Evolutionary conservation across 1,139 yeast genomes (phyloP).

Genomic region (Sugiyamaella sp.): DNA sequence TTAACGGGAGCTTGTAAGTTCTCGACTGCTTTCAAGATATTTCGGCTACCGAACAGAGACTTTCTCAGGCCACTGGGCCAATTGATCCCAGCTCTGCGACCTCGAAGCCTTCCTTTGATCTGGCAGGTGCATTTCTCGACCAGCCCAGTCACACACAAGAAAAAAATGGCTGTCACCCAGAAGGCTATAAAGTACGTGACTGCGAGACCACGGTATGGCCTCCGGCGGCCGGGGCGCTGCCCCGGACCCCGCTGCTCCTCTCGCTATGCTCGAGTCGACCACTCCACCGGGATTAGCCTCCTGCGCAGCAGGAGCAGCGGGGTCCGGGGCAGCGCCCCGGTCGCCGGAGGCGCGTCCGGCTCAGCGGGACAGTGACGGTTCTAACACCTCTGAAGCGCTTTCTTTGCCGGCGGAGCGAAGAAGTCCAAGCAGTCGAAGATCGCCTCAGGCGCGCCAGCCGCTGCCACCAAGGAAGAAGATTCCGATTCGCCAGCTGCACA

Average conservation of each 20-base stretch:
- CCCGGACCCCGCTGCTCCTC: too few relatives aligned
- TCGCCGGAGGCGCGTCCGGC: too few relatives aligned
- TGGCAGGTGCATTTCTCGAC: neutral
- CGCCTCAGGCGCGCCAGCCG: neutral
- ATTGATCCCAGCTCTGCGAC: neutral
- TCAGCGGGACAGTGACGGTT: too few relatives aligned
- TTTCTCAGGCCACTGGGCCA: slow-evolving; percentile 16
- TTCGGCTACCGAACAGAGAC: slow-evolving; percentile 5
- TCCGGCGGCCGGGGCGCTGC: too few relatives aligned
- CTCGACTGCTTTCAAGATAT: slow-evolving; percentile 10
- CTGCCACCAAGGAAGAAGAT: neutral
- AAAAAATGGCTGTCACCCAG: slow-evolving; percentile 16
- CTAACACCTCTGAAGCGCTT: slow-evolving; percentile 7
- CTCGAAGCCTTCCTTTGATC: neutral
- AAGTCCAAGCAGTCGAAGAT: slow-evolving; percentile 10
- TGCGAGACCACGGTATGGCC: too few relatives aligned
- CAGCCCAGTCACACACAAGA: neutral
- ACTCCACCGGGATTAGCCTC: too few relatives aligned
- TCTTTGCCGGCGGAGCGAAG: slow-evolving; percentile 14
- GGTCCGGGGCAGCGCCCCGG: too few relatives aligned
- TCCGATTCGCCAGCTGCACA: neutral
- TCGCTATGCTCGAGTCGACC: too few relatives aligned
- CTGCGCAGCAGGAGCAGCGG: too few relatives aligned
- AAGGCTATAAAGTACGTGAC: slow-evolving; percentile 16
- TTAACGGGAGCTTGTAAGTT: neutral